Conservation (phyloP, 768 basidiomycete genomes). For the Leccinum subgranulosum region DNA sequence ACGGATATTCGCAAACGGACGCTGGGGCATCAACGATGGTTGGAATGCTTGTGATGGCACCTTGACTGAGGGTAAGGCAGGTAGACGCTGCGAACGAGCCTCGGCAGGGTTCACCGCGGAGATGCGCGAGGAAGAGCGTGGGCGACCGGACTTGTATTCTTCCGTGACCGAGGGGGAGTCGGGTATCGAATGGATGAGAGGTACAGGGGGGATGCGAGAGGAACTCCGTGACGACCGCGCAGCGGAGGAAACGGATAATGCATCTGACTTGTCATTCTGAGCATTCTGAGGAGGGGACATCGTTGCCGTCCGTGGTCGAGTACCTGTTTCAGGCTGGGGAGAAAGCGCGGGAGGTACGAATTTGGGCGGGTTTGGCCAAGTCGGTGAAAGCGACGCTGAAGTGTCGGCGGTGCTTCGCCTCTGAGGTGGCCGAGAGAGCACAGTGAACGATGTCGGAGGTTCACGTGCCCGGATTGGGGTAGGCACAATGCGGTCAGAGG, state of each 20-base stretch:
- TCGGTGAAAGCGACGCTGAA: constrained; percentile 8
- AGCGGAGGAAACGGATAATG: constrained; percentile 23
- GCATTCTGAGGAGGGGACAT: neutral
- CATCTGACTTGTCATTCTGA: constrained; percentile 28
- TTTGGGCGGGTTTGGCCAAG: constrained; percentile 1
- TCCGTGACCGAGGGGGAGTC: constrained; percentile 32
- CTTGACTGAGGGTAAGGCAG: constrained; percentile 12
- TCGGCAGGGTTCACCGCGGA: constrained; percentile 10
- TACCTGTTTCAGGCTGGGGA: constrained; percentile 10
- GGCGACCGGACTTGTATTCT: constrained; percentile 12
- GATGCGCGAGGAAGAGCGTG: constrained; percentile 6
- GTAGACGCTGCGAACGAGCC: constrained; percentile 10
- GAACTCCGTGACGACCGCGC: constrained; percentile 18
- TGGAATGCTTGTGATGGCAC: constrained; percentile 26
- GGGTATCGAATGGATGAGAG: constrained; percentile 31
- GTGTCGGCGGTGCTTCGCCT: constrained; percentile 26
- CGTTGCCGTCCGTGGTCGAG: constrained; percentile 13
- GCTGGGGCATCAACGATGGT: constrained; percentile 33
- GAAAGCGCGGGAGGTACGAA: neutral
- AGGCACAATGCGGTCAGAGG: constrained; percentile 37
- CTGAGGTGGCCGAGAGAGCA: constrained; percentile 55
- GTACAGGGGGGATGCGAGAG: constrained; percentile 27
- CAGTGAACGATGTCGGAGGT: constrained; percentile 57
- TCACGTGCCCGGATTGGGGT: constrained; percentile 57
- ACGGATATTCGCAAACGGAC: constrained; percentile 53